Percentiles rank a stretch among this genome's conserved stretches.
phyloP scores from a whole-genome alignment of 805 yeast genomes.

The Millerago galiae region DNA sequence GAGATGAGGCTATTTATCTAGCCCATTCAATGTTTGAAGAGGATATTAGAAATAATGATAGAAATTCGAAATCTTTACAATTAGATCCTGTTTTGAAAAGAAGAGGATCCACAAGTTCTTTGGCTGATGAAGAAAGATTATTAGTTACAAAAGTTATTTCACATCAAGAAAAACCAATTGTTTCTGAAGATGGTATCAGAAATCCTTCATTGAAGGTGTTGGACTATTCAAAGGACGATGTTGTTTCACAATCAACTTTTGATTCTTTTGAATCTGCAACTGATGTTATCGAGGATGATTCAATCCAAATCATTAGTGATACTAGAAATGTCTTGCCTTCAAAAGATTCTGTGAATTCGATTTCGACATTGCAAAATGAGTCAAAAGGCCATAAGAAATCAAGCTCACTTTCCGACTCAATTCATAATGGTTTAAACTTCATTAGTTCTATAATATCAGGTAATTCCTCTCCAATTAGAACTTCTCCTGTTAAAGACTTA shows the following conservation, averaged over 20 bases:
- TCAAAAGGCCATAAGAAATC: conserved; percentile 13
- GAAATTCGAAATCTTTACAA: conserved; percentile 15
- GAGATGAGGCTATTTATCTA: conserved; percentile 24
- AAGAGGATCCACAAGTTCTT: conserved; percentile 18
- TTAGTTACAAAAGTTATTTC: conserved; percentile 12
- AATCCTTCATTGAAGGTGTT: conserved; percentile 4
- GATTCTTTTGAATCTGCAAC: conserved; percentile 21
- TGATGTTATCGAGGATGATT: conserved; percentile 15
- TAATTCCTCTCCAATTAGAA: background rate
- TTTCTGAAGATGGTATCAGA: conserved; percentile 15
- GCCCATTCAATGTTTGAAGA: conserved; percentile 28
- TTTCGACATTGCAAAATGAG: conserved; percentile 13
- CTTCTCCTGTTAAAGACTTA: background rate
- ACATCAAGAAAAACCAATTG: conserved; percentile 9
- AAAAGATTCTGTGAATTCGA: conserved; percentile 16
- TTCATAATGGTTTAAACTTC: conserved; percentile 11
- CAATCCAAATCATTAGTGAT: background rate
- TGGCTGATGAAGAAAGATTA: conserved; percentile 21
- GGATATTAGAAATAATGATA: conserved; percentile 27
- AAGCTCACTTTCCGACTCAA: conserved; percentile 17
- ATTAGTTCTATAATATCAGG: conserved; percentile 11
- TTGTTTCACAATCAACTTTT: conserved; percentile 12
- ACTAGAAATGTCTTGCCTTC: background rate
- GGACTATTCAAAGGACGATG: conserved; percentile 8
- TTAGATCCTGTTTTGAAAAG: conserved; percentile 24